Conservation (phyloP, 331 rosid species). For the Rhamnella rubrinervis region DNA sequence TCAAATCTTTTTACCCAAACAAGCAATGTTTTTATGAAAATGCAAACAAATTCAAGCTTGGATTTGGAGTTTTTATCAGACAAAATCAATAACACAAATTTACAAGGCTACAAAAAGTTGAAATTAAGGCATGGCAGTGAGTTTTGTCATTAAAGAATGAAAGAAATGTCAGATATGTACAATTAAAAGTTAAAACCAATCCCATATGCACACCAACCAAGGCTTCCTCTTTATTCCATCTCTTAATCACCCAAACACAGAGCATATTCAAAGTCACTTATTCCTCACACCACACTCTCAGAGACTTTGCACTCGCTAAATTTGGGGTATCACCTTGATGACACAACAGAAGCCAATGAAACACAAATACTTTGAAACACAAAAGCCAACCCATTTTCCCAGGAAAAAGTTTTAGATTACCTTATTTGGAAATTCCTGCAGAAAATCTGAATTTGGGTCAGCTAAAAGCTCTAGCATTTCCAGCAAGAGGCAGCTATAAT, state of each 20-base stretch:
- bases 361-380: conserved; percentile 17
- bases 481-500: conserved; percentile 90
- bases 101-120: background rate
- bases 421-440: background rate
- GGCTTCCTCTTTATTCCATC: conserved; percentile 42
- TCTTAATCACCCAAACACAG: conserved; percentile 22
- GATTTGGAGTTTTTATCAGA: background rate
- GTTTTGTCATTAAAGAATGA: conserved; percentile 29
- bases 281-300: conserved; percentile 7
- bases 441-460: background rate
- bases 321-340: conserved; percentile 25
- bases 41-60: background rate
- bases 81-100: background rate
- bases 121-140: background rate
- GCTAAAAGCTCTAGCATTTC: conserved; percentile 53
- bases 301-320: conserved; percentile 14
- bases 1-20: too few relatives aligned
- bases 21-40: background rate
- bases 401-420: background rate
- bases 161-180: conserved; percentile 33
- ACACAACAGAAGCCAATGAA: conserved; percentile 12
- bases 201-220: conserved; percentile 27
- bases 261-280: conserved; percentile 30
- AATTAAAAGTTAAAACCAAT: background rate
- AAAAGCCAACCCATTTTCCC: background rate